Conservation (phyloP, 495 filamentous ascomycete genomes). For the Penicillium tannophilum region DNA sequence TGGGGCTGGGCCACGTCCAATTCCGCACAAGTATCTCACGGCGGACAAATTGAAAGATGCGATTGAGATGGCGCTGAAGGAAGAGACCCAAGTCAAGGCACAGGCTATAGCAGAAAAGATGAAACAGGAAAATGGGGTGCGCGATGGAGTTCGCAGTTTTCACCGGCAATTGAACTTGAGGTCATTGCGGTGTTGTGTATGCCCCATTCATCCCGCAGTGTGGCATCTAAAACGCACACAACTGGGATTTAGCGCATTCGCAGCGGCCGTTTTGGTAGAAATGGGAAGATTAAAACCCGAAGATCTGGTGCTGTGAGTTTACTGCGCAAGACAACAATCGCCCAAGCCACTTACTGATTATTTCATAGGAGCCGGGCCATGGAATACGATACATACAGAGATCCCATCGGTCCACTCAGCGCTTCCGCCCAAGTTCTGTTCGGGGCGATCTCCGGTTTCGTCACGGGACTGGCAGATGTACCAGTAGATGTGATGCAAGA, state of each 20-base stretch:
- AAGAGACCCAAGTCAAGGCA: constrained; percentile 58
- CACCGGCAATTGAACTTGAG: constrained; percentile 66
- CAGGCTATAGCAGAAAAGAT: constrained; percentile 61
- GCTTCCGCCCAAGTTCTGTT: constrained; percentile 73
- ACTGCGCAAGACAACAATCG: neutral
- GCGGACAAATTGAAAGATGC: constrained; percentile 62
- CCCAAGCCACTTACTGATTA: neutral
- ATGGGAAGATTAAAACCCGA: constrained; percentile 62
- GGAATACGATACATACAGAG: constrained; percentile 72
- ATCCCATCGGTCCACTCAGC: constrained; percentile 72
- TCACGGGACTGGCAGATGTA: constrained; percentile 82
- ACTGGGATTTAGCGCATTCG: constrained; percentile 66
- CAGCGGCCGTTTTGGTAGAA: constrained; percentile 64
- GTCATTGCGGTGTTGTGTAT: constrained; percentile 62
- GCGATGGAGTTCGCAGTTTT: constrained; percentile 67
- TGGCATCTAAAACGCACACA: constrained; percentile 69
- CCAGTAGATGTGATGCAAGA: constrained; percentile 70
- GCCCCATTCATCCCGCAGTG: constrained; percentile 64
- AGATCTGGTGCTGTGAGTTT: constrained; percentile 66
- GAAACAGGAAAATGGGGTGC: constrained; percentile 62
- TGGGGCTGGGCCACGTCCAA: constrained; percentile 71
- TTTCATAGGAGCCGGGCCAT: constrained; percentile 58
- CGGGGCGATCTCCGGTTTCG: constrained; percentile 71
- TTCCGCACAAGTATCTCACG: constrained; percentile 69
- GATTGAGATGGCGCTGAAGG: constrained; percentile 59